Evolutionary conservation across 1,284 basidiomycete species (phyloP).

Genomic region (Stygiomarasmius scandens): DNA sequence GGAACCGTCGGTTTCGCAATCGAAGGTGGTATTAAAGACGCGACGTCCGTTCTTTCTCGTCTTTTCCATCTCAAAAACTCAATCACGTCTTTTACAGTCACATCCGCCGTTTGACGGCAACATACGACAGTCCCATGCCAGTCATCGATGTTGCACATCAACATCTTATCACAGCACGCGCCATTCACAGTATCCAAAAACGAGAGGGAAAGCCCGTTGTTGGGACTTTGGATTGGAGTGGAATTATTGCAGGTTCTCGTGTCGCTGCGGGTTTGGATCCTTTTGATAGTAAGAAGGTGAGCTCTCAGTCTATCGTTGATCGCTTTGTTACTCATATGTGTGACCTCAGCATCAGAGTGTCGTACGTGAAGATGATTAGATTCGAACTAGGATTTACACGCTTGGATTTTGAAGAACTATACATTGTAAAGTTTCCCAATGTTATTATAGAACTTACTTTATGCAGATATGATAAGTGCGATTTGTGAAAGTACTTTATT

Average conservation of each 20-base stretch:
- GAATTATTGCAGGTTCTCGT: slow-evolving; percentile 67
- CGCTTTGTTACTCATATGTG: neutral
- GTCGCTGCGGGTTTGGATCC: slow-evolving; percentile 69
- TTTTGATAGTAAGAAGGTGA: slow-evolving; percentile 51
- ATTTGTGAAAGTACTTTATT: neutral
- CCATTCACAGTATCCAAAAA: slow-evolving; percentile 56
- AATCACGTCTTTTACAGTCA: slow-evolving; percentile 2
- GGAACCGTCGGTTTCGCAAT: slow-evolving; percentile 83
- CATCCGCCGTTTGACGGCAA: slow-evolving; percentile 60
- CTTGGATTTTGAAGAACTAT: neutral
- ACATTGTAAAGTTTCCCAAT: too few species aligned
- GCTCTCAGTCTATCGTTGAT: slow-evolving; percentile 5
- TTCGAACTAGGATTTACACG: neutral
- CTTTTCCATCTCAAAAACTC: neutral
- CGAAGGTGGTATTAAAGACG: slow-evolving; percentile 87
- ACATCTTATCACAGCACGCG: slow-evolving; percentile 78
- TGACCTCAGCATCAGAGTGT: slow-evolving; percentile 24
- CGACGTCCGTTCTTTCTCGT: slow-evolving; percentile 33
- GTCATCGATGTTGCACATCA: slow-evolving; percentile 77
- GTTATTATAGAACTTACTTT: too few species aligned
- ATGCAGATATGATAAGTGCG: too few species aligned
- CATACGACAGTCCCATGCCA: slow-evolving; percentile 81
- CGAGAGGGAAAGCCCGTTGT: slow-evolving; percentile 48
- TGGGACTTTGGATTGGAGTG: slow-evolving; percentile 73
- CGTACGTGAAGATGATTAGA: slow-evolving; percentile 17